Conservation (phyloP, 257 asterid species). For the Solanum bukasovii region DNA sequence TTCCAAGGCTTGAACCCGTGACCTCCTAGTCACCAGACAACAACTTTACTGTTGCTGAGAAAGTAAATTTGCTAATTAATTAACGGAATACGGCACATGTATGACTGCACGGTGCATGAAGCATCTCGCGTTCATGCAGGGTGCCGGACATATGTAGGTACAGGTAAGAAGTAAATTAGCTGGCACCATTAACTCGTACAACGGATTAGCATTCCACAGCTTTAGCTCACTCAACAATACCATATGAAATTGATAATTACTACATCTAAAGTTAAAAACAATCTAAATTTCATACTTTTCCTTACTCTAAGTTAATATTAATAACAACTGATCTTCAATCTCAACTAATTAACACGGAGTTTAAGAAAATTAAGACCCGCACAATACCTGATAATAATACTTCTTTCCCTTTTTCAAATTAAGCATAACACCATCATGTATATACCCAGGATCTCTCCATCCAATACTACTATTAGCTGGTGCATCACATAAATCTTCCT, state of each 20-base stretch:
- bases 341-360: neutral
- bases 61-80: neutral
- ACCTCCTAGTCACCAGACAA: neutral
- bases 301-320: neutral
- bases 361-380: neutral
- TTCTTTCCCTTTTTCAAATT: slow-evolving; percentile 50
- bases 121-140: neutral
- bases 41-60: neutral
- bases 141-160: neutral
- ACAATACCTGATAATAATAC: slow-evolving; percentile 60
- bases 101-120: neutral
- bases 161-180: neutral
- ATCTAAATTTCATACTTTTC: neutral
- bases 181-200: neutral
- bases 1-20: neutral
- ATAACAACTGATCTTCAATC: neutral
- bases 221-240: neutral
- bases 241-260: neutral
- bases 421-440: slow-evolving; percentile 75
- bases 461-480: slow-evolving; percentile 80
- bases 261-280: neutral
- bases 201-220: neutral
- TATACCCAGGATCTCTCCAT: slow-evolving; percentile 95
- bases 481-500: slow-evolving; percentile 77
- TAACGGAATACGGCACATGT: neutral